phyloP scores from a whole-genome alignment of 2,329 filamentous ascomycete genomes.

The Amauroascus niger region DNA sequence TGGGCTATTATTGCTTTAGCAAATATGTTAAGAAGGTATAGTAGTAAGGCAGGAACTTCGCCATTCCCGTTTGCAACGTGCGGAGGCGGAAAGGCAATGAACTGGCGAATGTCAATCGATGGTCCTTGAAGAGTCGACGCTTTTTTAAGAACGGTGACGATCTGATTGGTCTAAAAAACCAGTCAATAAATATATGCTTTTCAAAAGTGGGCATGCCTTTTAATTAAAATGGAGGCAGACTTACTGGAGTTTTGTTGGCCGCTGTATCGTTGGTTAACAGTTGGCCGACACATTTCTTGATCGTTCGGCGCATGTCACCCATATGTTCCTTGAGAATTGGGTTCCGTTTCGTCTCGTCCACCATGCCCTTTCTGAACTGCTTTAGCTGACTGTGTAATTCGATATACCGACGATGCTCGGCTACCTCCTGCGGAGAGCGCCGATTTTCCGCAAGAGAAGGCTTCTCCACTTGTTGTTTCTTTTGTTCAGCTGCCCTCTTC shows the following conservation, averaged over 20 bases:
- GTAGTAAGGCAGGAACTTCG: constrained; percentile 53
- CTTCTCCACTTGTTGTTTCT: constrained; percentile 25
- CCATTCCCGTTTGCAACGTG: constrained; percentile 31
- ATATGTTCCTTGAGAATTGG: constrained; percentile 53
- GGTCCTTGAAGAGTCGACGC: constrained; percentile 46
- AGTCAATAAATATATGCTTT: not conserved
- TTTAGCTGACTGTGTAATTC: constrained; percentile 60
- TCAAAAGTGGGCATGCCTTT: constrained; percentile 8
- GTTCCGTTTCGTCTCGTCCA: constrained; percentile 48
- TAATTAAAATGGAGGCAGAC: constrained; percentile 15
- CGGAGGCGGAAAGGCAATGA: constrained; percentile 40
- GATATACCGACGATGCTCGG: constrained; percentile 42
- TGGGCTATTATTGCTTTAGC: constrained; percentile 64
- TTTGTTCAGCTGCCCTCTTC: constrained; percentile 22
- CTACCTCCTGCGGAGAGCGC: constrained; percentile 31
- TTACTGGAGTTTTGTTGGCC: constrained; percentile 50
- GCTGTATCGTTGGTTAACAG: constrained; percentile 53
- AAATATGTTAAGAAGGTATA: constrained; percentile 69
- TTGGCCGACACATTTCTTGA: constrained; percentile 64
- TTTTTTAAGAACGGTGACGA: constrained; percentile 46
- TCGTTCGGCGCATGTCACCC: constrained; percentile 61
- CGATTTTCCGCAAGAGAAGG: constrained; percentile 24
- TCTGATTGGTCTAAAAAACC: constrained; percentile 39
- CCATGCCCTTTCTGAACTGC: constrained; percentile 45
- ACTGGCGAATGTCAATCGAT: constrained; percentile 48